phyloP scores from a whole-genome alignment of 2,329 filamentous ascomycete genomes.

The Sporothrix mexicana region DNA sequence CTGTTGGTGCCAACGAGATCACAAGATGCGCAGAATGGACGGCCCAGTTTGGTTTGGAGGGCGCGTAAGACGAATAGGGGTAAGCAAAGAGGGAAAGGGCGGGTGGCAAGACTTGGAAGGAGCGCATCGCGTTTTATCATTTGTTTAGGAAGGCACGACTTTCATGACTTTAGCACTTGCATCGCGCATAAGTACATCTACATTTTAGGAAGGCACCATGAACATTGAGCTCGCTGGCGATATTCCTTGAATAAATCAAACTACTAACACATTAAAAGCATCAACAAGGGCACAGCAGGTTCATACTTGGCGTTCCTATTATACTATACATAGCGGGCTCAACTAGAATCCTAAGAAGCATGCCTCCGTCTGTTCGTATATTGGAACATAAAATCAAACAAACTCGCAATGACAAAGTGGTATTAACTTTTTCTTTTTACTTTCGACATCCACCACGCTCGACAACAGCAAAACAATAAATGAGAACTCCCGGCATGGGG shows the following conservation, averaged over 20 bases:
- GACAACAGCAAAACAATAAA: background rate
- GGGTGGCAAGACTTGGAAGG: background rate
- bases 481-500: background rate
- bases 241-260: too few relatives aligned
- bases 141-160: background rate
- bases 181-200: too few relatives aligned
- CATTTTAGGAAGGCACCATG: too few relatives aligned
- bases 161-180: too few relatives aligned
- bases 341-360: background rate
- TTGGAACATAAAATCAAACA: background rate
- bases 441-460: background rate
- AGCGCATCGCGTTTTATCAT: too few relatives aligned
- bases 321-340: background rate
- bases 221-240: too few relatives aligned
- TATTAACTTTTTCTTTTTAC: constrained; percentile 25
- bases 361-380: background rate
- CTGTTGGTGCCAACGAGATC: constrained; percentile 25
- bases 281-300: too few relatives aligned
- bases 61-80: constrained; percentile 8
- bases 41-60: constrained; percentile 31
- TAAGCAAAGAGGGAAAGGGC: background rate
- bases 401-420: constrained; percentile 22
- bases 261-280: too few relatives aligned
- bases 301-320: too few relatives aligned
- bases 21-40: constrained; percentile 27